Evolutionary conservation across 2,329 filamentous ascomycete species (phyloP), one percentile per base, ranked within the genome.

Genomic region (Epichloe glyceriae): DNA sequence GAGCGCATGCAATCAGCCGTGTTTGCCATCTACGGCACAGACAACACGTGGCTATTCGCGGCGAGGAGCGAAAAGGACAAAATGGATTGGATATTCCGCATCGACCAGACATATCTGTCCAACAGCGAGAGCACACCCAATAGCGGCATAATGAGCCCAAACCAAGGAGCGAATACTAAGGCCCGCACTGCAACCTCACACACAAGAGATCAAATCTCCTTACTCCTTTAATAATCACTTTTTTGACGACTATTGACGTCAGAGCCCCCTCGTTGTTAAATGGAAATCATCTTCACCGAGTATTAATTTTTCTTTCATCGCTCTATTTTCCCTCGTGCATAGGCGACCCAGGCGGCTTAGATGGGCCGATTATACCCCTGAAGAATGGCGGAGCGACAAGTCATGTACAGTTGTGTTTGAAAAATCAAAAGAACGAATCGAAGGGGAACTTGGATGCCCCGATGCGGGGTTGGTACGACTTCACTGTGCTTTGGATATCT

Each of bases 21-120:
- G 40, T 98, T 95, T 74, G 93, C 93, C 12, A 80, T 98, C 47
- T 98, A 97, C 63, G 91, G 88, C 41, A 87, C 85, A 53, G 86
- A 93, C 65, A 96, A 96, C 67, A 95, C 90, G 34, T 98, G 90
- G 79, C 74, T 98, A 40, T 97, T 98, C 66, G 88, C 89, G 14
- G 87, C 89, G 22, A 78, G 89, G 52, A 91, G 82, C 60, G 91
- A 96, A 70, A 78, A 83, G 46, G 90, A 96, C 67, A 95, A 96
- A 73, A 84, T 90, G 59, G 93, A 97, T 65, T 98, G 93, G 93
- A 95, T 98, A 59, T 79, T 94, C 67, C 85, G 86, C 61, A 88
- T 98, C 59, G 93, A 98, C 67, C 86, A 95, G 72, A 87, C 84
- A 48, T 80, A 77, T 57, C 66, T 76, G 59, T 72, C 74, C 37